Conservation (phyloP, 176 grass and related monocot genomes). For the Zizania latifolia region DNA sequence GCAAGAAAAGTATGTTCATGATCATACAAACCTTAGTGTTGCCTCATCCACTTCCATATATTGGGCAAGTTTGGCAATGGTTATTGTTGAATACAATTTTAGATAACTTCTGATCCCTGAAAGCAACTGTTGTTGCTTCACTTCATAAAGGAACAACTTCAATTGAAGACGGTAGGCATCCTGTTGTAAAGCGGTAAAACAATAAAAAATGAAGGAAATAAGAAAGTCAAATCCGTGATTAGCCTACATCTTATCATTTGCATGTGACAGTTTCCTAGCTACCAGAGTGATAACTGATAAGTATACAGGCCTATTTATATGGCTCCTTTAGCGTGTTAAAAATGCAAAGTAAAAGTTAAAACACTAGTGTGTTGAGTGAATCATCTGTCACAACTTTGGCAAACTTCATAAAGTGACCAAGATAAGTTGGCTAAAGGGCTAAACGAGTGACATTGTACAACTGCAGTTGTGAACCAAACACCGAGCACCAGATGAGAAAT, state of each 20-base stretch:
- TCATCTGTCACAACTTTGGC: neutral
- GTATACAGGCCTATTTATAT: neutral
- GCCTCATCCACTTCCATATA: constrained; percentile 92
- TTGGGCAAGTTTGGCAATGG: constrained; percentile 77
- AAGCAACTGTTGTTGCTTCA: constrained; percentile 92
- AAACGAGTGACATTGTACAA: neutral
- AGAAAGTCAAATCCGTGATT: neutral
- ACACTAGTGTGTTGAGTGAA: neutral
- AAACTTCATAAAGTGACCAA: neutral
- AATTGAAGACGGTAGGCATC: constrained; percentile 93
- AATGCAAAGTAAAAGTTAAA: neutral
- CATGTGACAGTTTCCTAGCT: neutral
- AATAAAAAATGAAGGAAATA: neutral
- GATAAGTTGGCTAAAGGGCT: neutral
- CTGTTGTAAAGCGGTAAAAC: constrained; percentile 24
- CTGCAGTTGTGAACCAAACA: neutral
- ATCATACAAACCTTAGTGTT: constrained; percentile 67
- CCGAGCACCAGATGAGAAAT: neutral
- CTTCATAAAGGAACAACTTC: constrained; percentile 95
- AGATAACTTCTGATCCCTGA: constrained; percentile 72
- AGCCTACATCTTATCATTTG: neutral
- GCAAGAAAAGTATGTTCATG: neutral
- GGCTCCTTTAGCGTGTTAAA: neutral
- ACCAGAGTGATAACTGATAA: neutral
- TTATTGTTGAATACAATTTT: constrained; percentile 86